These are phyloP conservation scores for Lasiodiplodia sp. DNA, from an alignment of 2,329 filamentous ascomycete genomes.

Conservation along the genomic window DNA sequence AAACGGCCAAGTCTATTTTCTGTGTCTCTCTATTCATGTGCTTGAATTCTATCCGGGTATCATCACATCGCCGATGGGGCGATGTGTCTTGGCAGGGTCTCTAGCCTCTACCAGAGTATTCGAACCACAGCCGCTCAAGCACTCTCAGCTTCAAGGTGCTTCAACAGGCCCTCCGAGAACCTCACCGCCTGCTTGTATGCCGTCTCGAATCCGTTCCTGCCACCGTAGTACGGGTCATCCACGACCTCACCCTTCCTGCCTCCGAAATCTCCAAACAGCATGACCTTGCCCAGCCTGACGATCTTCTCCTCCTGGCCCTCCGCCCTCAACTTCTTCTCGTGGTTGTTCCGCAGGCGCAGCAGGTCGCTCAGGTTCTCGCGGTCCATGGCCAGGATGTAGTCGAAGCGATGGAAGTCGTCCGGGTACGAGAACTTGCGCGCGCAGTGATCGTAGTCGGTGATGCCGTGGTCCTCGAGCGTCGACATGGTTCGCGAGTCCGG, in stretches of 20 bases:
- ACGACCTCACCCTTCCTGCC: slow-evolving; percentile 70
- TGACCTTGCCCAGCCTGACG: slow-evolving; percentile 62
- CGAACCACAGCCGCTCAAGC: background rate
- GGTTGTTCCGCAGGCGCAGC: slow-evolving; percentile 62
- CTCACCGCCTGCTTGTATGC: slow-evolving; percentile 85
- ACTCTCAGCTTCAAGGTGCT: slow-evolving; percentile 57
- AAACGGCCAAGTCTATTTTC: background rate
- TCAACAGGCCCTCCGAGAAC: slow-evolving; percentile 80
- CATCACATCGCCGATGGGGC: slow-evolving; percentile 1
- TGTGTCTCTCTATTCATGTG: background rate
- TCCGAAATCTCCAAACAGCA: slow-evolving; percentile 87
- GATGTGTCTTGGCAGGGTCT: slow-evolving; percentile 2
- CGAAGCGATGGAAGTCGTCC: slow-evolving; percentile 82
- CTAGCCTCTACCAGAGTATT: background rate
- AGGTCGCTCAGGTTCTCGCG: slow-evolving; percentile 78
- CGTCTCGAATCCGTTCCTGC: slow-evolving; percentile 76
- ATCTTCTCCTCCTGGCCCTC: slow-evolving; percentile 44
- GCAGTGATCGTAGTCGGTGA: slow-evolving; percentile 77
- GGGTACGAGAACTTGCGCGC: slow-evolving; percentile 74
- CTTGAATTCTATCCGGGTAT: slow-evolving; percentile 27
- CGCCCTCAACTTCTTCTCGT: slow-evolving; percentile 52
- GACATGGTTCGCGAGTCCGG: slow-evolving; percentile 86
- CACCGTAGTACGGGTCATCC: slow-evolving; percentile 93
- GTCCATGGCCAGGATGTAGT: slow-evolving; percentile 97
- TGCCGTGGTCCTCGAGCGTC: slow-evolving; percentile 76